phyloP scores from a whole-genome alignment of 2,329 filamentous ascomycete genomes.

The Aspergillus sclerotialis region DNA sequence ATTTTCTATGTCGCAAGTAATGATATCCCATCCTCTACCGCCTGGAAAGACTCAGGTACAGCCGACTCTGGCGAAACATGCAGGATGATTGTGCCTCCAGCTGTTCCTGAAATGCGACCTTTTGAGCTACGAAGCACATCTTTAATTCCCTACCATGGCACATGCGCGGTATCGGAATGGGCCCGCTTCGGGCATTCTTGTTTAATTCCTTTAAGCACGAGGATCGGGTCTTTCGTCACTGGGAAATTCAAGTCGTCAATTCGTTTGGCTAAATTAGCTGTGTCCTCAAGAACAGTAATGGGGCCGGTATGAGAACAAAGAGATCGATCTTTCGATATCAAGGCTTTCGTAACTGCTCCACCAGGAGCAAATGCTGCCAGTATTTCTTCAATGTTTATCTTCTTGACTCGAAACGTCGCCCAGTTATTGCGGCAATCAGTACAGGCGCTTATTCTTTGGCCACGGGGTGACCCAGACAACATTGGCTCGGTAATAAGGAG shows the following conservation, averaged over 20 bases:
- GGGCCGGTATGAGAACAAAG: slow-evolving; percentile 40
- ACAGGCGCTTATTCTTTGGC: slow-evolving; percentile 61
- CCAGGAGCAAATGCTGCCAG: slow-evolving; percentile 44
- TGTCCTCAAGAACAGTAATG: slow-evolving; percentile 44
- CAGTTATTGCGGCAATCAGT: slow-evolving; percentile 70
- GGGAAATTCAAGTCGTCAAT: slow-evolving; percentile 41
- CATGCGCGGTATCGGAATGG: slow-evolving; percentile 45
- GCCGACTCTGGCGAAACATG: slow-evolving; percentile 49
- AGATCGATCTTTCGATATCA: slow-evolving; percentile 41
- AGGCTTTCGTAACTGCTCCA: slow-evolving; percentile 46
- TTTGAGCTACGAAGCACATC: slow-evolving; percentile 51
- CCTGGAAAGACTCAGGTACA: slow-evolving; percentile 43
- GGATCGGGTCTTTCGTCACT: slow-evolving; percentile 39
- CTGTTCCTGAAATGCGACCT: slow-evolving; percentile 50
- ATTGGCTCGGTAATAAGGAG: slow-evolving; percentile 67
- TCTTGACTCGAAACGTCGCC: slow-evolving; percentile 60
- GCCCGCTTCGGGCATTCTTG: slow-evolving; percentile 48
- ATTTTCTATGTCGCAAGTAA: slow-evolving; percentile 40
- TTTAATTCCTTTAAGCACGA: slow-evolving; percentile 45
- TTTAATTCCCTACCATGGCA: slow-evolving; percentile 39
- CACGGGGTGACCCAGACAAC: slow-evolving; percentile 64
- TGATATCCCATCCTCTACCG: slow-evolving; percentile 42
- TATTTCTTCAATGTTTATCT: slow-evolving; percentile 66
- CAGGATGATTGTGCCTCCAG: slow-evolving; percentile 48
- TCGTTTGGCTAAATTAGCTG: slow-evolving; percentile 38